These are phyloP conservation scores for Otatea glauca DNA, from an alignment of 176 grass and related monocot genomes.

Conservation along the genomic window DNA sequence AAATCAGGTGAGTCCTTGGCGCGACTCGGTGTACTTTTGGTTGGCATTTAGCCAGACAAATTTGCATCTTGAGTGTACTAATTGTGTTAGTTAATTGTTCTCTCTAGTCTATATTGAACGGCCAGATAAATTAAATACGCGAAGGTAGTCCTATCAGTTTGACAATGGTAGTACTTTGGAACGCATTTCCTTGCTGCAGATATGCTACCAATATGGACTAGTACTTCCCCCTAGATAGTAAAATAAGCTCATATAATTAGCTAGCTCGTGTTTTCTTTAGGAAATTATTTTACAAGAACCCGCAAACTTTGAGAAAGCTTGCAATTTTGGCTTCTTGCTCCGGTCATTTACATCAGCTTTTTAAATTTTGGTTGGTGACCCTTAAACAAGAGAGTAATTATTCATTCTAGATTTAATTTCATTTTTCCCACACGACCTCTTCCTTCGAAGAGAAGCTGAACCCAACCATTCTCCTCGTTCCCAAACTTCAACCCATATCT, in stretches of 20 bases:
- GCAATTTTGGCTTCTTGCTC: neutral
- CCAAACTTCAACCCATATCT: too few species aligned
- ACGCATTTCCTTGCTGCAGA: neutral
- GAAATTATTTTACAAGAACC: neutral
- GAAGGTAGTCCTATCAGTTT: constrained; percentile 20
- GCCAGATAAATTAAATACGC: neutral
- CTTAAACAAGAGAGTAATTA: too few species aligned
- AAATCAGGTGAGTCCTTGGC: neutral
- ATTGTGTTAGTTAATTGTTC: neutral
- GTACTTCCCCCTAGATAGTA: neutral
- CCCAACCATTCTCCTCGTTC: too few species aligned
- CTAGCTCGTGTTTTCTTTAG: neutral
- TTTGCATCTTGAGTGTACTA: neutral
- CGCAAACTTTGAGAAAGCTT: neutral
- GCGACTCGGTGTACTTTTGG: constrained; percentile 19
- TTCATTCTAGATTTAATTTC: too few species aligned
- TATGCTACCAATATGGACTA: neutral
- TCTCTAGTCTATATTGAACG: neutral
- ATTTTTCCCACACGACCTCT: too few species aligned
- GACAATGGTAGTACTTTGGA: neutral
- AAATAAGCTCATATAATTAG: neutral
- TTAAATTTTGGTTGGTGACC: neutral
- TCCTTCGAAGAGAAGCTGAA: too few species aligned
- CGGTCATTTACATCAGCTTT: neutral
- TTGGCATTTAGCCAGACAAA: constrained; percentile 16